Evolutionary conservation across 2,329 filamentous ascomycete species (phyloP).

Genomic region (Aspergillus novoparasiticus): DNA sequence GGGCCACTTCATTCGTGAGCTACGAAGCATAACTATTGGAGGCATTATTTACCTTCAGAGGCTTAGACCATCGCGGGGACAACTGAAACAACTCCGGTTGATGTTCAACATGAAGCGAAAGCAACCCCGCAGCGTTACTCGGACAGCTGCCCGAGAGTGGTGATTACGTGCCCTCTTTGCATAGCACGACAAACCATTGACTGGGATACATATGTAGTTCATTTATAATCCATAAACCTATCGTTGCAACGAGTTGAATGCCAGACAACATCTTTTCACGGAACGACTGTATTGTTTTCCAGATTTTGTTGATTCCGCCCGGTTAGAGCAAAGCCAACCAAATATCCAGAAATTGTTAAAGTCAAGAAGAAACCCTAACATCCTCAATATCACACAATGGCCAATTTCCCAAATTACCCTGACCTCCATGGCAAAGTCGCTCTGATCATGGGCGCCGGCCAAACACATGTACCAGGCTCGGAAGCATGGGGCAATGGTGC

Average conservation of each 20-base stretch:
- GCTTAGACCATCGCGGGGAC: background rate
- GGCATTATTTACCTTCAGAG: rapidly evolving
- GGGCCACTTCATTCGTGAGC: no score
- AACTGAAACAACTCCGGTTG: background rate
- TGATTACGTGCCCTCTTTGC: no score
- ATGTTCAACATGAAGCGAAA: background rate
- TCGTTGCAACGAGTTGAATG: rapidly evolving
- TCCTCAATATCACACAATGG: background rate
- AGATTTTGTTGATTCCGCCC: background rate
- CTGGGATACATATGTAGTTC: no score
- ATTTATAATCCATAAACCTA: no score
- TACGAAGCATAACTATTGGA: no score
- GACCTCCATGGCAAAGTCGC: background rate
- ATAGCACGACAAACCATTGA: no score
- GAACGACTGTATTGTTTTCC: no score
- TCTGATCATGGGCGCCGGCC: background rate
- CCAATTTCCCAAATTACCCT: background rate
- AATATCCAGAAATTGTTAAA: background rate
- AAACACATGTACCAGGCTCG: background rate
- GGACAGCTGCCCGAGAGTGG: background rate
- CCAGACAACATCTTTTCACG: no score
- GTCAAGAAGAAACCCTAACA: rapidly evolving
- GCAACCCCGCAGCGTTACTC: background rate
- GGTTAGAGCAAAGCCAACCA: background rate
- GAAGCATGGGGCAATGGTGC: background rate